Percentiles rank a stretch among this genome's conserved stretches.
Evolutionary conservation across 1,284 basidiomycete species (phyloP).

Genomic region (Trichosporon sp.): DNA sequence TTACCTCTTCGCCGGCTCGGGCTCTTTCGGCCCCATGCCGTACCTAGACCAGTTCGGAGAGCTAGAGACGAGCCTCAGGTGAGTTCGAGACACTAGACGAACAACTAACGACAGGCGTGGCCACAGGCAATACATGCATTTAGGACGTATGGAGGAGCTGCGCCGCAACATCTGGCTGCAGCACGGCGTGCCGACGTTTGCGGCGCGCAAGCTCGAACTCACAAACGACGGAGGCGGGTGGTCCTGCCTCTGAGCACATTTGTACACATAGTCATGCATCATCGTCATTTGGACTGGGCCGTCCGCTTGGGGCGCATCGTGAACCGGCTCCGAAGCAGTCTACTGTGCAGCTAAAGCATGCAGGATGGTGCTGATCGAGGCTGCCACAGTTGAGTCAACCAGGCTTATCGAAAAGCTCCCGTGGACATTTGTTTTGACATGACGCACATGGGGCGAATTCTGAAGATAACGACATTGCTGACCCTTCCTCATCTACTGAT

Average conservation of each 20-base stretch:
- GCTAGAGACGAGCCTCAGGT: conserved; percentile 87
- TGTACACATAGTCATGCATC: conserved; percentile 1
- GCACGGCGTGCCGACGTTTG: conserved; percentile 82
- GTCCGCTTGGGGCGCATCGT: too few relatives aligned
- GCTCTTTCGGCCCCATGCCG: conserved; percentile 80
- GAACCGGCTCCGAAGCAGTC: too few relatives aligned
- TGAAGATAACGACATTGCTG: neutral
- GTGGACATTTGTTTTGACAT: neutral
- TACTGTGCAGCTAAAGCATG: too few relatives aligned
- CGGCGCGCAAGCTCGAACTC: conserved; percentile 82
- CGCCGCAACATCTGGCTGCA: conserved; percentile 75
- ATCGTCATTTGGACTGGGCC: conserved; percentile 1
- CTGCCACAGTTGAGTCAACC: too few relatives aligned
- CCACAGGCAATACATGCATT: conserved; percentile 79
- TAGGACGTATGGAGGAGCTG: conserved; percentile 84
- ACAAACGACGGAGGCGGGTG: conserved; percentile 87
- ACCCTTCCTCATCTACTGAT: neutral
- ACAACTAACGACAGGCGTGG: conserved; percentile 58
- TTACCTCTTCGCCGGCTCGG: conserved; percentile 84
- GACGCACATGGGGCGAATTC: neutral
- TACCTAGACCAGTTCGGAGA: conserved; percentile 95
- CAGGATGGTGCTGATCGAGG: too few relatives aligned
- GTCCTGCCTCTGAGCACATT: conserved; percentile 63
- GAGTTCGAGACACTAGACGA: conserved; percentile 24
- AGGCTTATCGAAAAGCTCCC: neutral